Evolutionary conservation across 2,329 filamentous ascomycete species (phyloP).

Genomic region (Venturia effusa): DNA sequence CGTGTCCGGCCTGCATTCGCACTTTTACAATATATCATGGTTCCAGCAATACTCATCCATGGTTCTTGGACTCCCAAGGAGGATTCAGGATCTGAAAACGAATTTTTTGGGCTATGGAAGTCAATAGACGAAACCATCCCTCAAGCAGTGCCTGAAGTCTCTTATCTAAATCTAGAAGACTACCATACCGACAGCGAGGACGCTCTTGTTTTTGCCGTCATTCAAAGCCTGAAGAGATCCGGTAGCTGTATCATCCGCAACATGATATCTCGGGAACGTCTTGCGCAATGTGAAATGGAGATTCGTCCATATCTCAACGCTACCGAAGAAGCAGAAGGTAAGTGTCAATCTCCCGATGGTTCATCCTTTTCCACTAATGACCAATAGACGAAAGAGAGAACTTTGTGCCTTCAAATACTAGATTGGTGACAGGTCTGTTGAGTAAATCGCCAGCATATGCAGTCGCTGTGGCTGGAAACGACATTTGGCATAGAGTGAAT

Average conservation of each 20-base stretch:
- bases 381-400: conserved; percentile 11
- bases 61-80: neutral
- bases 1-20: too few relatives aligned
- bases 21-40: too few relatives aligned
- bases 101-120: neutral
- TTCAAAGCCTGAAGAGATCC: neutral
- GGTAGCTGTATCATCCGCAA: neutral
- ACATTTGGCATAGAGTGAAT: neutral
- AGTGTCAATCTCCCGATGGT: too few relatives aligned
- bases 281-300: neutral
- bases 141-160: neutral
- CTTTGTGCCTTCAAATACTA: conserved; percentile 15
- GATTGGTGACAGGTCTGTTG: conserved; percentile 14
- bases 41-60: neutral
- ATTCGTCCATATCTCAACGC: neutral
- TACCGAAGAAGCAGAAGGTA: neutral
- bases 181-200: neutral
- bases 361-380: too few relatives aligned
- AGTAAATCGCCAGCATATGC: neutral
- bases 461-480: neutral
- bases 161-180: neutral
- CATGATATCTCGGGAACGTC: neutral
- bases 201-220: neutral
- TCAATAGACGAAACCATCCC: neutral
- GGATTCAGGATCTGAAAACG: neutral